Evolutionary conservation across 257 asterid genomes (phyloP).

Genomic region (Misopates orontium): DNA sequence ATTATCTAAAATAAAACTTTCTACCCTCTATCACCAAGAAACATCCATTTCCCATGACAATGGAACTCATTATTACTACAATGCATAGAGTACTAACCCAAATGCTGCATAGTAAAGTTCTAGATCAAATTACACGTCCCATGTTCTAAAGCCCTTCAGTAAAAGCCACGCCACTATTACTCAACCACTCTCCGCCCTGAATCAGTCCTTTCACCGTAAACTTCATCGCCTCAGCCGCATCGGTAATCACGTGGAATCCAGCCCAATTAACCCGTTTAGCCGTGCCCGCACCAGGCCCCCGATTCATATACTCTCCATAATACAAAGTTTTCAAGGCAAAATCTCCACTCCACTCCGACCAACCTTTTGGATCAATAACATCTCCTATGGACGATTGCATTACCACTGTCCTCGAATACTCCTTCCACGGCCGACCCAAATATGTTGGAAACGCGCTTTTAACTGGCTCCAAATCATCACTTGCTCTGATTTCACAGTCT

Average conservation of each 20-base stretch:
- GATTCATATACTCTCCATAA: slow-evolving; percentile 54
- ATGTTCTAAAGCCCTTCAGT: slow-evolving; percentile 35
- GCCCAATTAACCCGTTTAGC: slow-evolving; percentile 50
- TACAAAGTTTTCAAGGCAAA: slow-evolving; percentile 48
- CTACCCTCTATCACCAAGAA: no score
- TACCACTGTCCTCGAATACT: slow-evolving; percentile 53
- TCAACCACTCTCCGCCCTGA: slow-evolving; percentile 54
- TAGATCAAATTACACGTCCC: no score
- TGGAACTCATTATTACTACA: no score
- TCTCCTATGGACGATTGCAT: slow-evolving; percentile 46
- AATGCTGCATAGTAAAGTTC: no score
- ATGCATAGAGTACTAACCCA: no score
- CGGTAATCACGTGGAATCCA: slow-evolving; percentile 40
- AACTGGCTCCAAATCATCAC: slow-evolving; percentile 41
- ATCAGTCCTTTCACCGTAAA: slow-evolving; percentile 52
- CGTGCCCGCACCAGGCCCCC: slow-evolving; percentile 57
- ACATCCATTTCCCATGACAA: no score
- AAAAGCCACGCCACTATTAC: slow-evolving; percentile 47
- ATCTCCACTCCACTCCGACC: slow-evolving; percentile 51
- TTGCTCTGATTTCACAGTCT: slow-evolving; percentile 35
- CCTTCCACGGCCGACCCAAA: slow-evolving; percentile 68
- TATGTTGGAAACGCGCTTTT: slow-evolving; percentile 35
- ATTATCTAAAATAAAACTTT: no score
- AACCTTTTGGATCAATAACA: slow-evolving; percentile 52
- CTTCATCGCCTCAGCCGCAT: slow-evolving; percentile 35